Evolutionary conservation across 192 early-diverging fungal species (phyloP).

Genomic region (Coemansia sp.): DNA sequence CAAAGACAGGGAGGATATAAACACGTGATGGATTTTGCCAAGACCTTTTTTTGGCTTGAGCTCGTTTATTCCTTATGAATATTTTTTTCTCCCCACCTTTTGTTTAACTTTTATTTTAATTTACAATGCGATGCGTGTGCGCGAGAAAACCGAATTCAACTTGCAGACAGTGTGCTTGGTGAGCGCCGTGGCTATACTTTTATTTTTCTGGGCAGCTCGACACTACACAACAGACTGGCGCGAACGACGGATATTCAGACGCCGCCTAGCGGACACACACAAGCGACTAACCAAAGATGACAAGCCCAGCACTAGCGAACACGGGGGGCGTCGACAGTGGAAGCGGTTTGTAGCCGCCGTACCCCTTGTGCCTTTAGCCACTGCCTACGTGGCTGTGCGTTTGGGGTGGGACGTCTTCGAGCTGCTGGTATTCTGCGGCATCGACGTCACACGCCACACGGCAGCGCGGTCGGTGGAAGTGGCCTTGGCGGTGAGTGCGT

Average conservation of each 20-base stretch:
- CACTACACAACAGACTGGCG: constrained; percentile 49
- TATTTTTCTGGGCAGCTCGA: constrained; percentile 23
- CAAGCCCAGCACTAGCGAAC: neutral
- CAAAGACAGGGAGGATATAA: no score
- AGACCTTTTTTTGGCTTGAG: neutral
- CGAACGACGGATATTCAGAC: constrained; percentile 35
- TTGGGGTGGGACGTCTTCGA: constrained; percentile 46
- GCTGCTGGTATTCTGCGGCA: constrained; percentile 41
- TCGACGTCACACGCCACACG: constrained; percentile 14
- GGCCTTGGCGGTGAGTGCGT: neutral
- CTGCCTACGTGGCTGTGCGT: constrained; percentile 32
- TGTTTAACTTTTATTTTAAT: neutral
- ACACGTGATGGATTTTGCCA: neutral
- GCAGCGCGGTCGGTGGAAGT: neutral
- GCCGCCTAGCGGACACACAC: constrained; percentile 27
- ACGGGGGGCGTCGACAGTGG: constrained; percentile 11
- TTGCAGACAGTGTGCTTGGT: constrained; percentile 28
- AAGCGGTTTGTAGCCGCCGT: constrained; percentile 42
- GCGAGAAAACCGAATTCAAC: constrained; percentile 41
- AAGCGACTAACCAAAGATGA: constrained; percentile 7
- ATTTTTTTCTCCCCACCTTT: neutral
- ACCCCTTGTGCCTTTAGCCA: constrained; percentile 45
- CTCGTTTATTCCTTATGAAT: neutral
- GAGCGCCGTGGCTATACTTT: constrained; percentile 9
- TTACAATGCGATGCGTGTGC: constrained; percentile 32